Evolutionary conservation across 2,329 filamentous ascomycete species (phyloP), one percentile per base, ranked within the genome.

Genomic region (Fusarium metavorans): DNA sequence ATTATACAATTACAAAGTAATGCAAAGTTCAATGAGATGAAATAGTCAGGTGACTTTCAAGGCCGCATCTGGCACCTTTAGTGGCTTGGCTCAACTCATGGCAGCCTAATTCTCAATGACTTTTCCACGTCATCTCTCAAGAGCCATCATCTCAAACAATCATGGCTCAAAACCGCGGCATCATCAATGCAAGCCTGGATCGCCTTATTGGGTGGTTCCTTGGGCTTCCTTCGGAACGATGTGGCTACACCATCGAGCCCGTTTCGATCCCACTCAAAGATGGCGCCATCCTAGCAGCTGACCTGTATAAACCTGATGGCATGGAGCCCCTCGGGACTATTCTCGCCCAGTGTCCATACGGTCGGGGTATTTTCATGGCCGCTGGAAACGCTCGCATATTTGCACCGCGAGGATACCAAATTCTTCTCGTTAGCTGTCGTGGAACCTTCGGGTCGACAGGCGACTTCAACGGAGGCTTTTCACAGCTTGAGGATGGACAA

Each of bases 381-480:
- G 34, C 23, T 1, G 54, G 54, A 1, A 37, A 35, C 5, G 54
- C 54, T 5, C 54, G 54, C 1, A 58, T 58, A 2, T 58, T 37
- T 2, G 54, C 54, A 0, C 35, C 54, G 0, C 2, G 54, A 2
- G 54, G 54, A 0, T 58, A 58, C 5, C 54, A 39, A 10, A 37
- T 58, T 58, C 54, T 58, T 58, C 35, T 58, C 5, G 54, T 58
- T 23, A 58, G 54, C 20, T 37, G 54, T 14, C 54, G 54, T 6
- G 54, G 54, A 23, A 58, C 54, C 6, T 58, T 58, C 23, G 54
- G 54, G 18, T 58, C 54, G 1, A 39, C 54, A 1, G 54, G 54
- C 0, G 34, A 58, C 5, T 58, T 58, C 16, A 25, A 58, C 16
- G 54, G 54, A n/a, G 54, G 54, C 3, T 58, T 58, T 34, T 58